These are phyloP conservation scores for Candida dajiaensis DNA, from an alignment of 805 yeast species.

Conservation along the genomic window DNA sequence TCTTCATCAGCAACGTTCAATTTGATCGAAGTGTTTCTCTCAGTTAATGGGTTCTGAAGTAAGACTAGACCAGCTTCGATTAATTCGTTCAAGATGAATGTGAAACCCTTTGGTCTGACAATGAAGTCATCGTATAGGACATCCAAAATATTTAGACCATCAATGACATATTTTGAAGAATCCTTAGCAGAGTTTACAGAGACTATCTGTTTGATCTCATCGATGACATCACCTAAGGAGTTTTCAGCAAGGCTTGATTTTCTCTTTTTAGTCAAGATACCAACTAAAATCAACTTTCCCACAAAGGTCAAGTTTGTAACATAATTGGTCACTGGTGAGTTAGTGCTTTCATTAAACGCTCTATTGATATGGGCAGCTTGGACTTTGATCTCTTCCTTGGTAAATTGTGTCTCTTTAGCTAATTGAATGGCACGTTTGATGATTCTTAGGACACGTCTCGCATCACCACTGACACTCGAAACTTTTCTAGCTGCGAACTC, in stretches of 20 bases:
- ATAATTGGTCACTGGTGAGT: slow-evolving; percentile 62
- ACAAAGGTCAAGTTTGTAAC: slow-evolving; percentile 57
- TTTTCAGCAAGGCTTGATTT: slow-evolving; percentile 69
- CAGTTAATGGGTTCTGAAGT: slow-evolving; percentile 59
- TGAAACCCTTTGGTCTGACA: slow-evolving; percentile 54
- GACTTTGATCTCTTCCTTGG: slow-evolving; percentile 40
- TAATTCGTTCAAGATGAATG: slow-evolving; percentile 57
- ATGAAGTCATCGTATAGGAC: slow-evolving; percentile 30
- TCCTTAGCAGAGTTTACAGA: slow-evolving; percentile 30
- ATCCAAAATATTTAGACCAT: slow-evolving; percentile 28
- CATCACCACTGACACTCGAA: slow-evolving; percentile 96
- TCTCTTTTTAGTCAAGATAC: slow-evolving; percentile 55
- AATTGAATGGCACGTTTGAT: slow-evolving; percentile 86
- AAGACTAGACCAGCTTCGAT: slow-evolving; percentile 73
- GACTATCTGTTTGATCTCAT: slow-evolving; percentile 58
- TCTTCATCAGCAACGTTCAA: slow-evolving; percentile 71
- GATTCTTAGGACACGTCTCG: slow-evolving; percentile 83
- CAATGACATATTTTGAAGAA: slow-evolving; percentile 23
- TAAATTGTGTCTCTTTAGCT: slow-evolving; percentile 33
- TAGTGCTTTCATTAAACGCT: slow-evolving; percentile 75
- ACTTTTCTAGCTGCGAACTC: slow-evolving; percentile 91
- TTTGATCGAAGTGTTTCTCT: slow-evolving; percentile 57
- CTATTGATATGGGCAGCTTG: slow-evolving; percentile 68
- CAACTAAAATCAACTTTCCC: slow-evolving; percentile 66
- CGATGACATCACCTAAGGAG: slow-evolving; percentile 68